Conservation (phyloP, 2,329 filamentous ascomycete species). For the Gaeumannomyces tritici region DNA sequence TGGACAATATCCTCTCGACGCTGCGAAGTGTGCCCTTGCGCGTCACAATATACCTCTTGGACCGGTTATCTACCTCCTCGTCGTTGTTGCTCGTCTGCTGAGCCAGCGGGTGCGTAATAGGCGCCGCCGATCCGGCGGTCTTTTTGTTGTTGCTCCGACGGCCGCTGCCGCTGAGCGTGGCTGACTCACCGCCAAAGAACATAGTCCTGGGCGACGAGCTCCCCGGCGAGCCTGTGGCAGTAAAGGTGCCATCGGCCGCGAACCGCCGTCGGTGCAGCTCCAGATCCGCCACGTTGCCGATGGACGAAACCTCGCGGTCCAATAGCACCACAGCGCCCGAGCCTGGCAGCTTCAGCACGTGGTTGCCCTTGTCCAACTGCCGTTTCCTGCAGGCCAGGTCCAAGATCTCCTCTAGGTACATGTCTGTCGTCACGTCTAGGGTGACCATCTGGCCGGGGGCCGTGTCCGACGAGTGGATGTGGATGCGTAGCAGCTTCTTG, state of each 20-base stretch:
- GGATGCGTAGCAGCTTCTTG: slow-evolving; percentile 61
- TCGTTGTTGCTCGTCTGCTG: slow-evolving; percentile 52
- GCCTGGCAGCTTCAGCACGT: slow-evolving; percentile 67
- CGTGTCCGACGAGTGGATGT: slow-evolving; percentile 60
- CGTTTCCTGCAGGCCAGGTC: slow-evolving; percentile 70
- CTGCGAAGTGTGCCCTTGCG: slow-evolving; percentile 75
- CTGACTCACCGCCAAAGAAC: slow-evolving; percentile 18
- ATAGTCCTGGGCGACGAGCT: slow-evolving; percentile 60
- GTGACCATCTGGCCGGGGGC: slow-evolving; percentile 65
- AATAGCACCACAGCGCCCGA: slow-evolving; percentile 66
- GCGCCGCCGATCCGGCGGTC: not conserved
- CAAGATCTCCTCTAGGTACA: slow-evolving; percentile 73
- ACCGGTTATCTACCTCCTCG: slow-evolving; percentile 46
- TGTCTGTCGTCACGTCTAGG: slow-evolving; percentile 70
- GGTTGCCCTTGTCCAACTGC: slow-evolving; percentile 68
- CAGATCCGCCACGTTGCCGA: slow-evolving; percentile 65
- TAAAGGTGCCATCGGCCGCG: slow-evolving; percentile 61
- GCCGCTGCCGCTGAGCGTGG: slow-evolving; percentile 1
- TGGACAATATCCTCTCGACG: slow-evolving; percentile 66
- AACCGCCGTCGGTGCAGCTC: slow-evolving; percentile 69
- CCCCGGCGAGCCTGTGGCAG: slow-evolving; percentile 57
- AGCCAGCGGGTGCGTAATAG: slow-evolving; percentile 49
- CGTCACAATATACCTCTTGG: slow-evolving; percentile 72
- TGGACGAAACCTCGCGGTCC: slow-evolving; percentile 69
- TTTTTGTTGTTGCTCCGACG: slow-evolving; percentile 2